Evolutionary conservation across 2,329 filamentous ascomycete species (phyloP), one percentile per base, ranked within the genome.

Genomic region (Chaetomiaceae sp.): DNA sequence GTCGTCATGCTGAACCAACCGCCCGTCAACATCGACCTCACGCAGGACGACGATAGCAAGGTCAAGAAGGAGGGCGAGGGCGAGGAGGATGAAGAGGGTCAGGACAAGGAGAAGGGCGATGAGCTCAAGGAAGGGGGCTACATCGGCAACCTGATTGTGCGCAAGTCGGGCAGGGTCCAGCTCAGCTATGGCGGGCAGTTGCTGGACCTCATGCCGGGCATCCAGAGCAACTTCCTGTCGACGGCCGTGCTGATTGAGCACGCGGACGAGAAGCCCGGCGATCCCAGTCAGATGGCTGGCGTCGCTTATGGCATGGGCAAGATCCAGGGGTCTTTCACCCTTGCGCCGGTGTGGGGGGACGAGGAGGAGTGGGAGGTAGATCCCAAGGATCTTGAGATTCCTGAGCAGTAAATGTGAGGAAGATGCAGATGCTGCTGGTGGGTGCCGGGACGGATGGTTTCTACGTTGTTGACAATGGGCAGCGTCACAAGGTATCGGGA

Each of bases 251-350:
- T 86, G 49, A 72, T 84, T 7, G 81, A 84, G 63, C 74, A 81
- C 61, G 75, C 74, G 36, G 79, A 82, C 51, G 74, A 77, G 63
- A 80, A 80, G 64, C 67, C 74, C 47, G 63, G 66, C 2, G 71
- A 68, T 19, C 58, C 67, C 8, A 69, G 66, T 6, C 67, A 70
- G n/a, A 49, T 71, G 25, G 68, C 73, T 37, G 82, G 81, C 17
- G 73, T 74, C 44, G 79, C 79, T 27, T 77, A 79, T 53, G 80
- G 80, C 43, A 83, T 86, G 80, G 83, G 83, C 45, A 77, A 79
- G 63, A 76, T 86, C 54, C 78, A 81, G 72, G 81, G 81, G 46
- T 79, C 80, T 56, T 85, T 85, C 65, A 75, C 82, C 17, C 69
- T 83, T 17, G 80, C 79, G 23, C 81, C 81, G 7, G 73, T 78